Evolutionary conservation across 2,329 filamentous ascomycete species (phyloP), one percentile per base, ranked within the genome.

Genomic region (Ophiobolus disseminans): DNA sequence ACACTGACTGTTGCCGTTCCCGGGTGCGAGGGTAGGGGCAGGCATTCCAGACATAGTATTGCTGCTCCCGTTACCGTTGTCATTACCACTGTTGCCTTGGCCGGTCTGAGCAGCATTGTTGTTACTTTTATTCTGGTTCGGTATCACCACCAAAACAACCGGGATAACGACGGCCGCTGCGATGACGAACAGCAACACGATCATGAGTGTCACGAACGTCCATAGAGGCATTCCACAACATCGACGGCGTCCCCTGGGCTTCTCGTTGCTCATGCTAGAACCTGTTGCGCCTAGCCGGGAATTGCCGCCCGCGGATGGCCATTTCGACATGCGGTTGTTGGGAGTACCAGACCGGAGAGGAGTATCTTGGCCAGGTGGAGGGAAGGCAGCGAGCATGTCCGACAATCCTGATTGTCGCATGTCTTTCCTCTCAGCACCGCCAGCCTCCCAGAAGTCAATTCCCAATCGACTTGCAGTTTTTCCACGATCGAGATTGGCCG

Each of bases 161-260:
- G 94, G 94, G 11, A 97, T 82, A 25, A 96, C 80, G 32, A 97
- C 80, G 1, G 93, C 94, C 4, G 90, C 90, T 3, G 88, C 86
- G 43, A 96, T 80, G 20, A 96, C 79, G 47, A 89, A 76, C 30
- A 96, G 67, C 9, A 91, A 66, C 3, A 92, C 67, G 16, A 95
- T 73, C 37, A 83, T 67, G 7, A 86, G 68, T 0, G 91, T 66
- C 17, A 94, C 74, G 65, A 96, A 92, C 0, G 82, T 83, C 86
- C 90, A 95, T 13, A 88, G 68, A 2, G 91, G 89, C 61, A 97
- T 81, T 13, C 93, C 93, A 66, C 93, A 99, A 73, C 89, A 95
- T 45, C 84, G 84, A 30, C 88, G 84, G 10, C 79, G 73, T 51
- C 75, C 77, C 40, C 69, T 73, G 9, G 45, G 28, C 41, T 66